Conservation (phyloP, 169 alveolate genomes). For the Cryptosporidium muris region DNA sequence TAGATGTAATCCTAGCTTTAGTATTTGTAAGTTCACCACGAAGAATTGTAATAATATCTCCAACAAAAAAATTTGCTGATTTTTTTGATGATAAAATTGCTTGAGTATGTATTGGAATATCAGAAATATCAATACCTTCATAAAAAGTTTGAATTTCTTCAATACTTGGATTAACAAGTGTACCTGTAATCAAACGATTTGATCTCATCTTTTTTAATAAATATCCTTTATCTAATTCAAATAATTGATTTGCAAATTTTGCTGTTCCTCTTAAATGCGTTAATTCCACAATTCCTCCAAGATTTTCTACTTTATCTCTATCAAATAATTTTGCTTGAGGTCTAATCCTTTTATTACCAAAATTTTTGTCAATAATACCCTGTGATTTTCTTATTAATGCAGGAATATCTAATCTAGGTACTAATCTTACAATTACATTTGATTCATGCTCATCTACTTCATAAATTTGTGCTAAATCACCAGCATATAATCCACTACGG, state of each 20-base stretch:
- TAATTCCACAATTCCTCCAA: constrained; percentile 84
- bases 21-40: constrained; percentile 81
- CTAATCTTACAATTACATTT: constrained; percentile 80
- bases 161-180: constrained; percentile 80
- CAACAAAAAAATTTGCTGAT: constrained; percentile 78
- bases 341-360: constrained; percentile 62
- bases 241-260: constrained; percentile 82
- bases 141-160: constrained; percentile 82
- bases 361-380: constrained; percentile 1
- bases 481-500: constrained; percentile 81
- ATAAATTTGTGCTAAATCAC: constrained; percentile 84
- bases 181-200: constrained; percentile 77
- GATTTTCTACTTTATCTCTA: constrained; percentile 81
- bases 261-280: constrained; percentile 85
- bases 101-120: constrained; percentile 36
- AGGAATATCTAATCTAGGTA: constrained; percentile 80
- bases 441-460: constrained; percentile 83
- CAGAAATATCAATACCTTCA: constrained; percentile 74
- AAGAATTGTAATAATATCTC: constrained; percentile 81
- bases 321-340: constrained; percentile 81
- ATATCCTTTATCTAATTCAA: constrained; percentile 82
- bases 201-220: constrained; percentile 80
- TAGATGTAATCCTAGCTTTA: constrained; percentile 78
- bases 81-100: constrained; percentile 71
- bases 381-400: constrained; percentile 45